These are phyloP conservation scores for Penicillium coprophilum DNA, from an alignment of 495 filamentous ascomycete species.

Conservation along the genomic window DNA sequence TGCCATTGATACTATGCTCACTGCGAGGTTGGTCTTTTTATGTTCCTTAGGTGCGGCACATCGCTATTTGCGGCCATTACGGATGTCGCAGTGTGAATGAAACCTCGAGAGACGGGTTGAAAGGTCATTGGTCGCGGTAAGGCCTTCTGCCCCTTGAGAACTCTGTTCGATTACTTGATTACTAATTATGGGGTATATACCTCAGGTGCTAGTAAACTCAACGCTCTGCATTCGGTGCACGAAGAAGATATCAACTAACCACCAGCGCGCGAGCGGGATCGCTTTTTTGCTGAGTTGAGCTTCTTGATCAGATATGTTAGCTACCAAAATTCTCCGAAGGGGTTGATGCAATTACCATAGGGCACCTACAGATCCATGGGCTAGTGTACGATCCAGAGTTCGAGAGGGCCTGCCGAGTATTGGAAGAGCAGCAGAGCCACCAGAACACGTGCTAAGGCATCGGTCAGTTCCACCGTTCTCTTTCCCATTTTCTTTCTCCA, in stretches of 20 bases:
- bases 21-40: slow-evolving; percentile 4
- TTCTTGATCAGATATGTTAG: slow-evolving; percentile 24
- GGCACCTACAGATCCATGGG: slow-evolving; percentile 21
- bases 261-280: slow-evolving; percentile 14
- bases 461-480: background rate
- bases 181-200: background rate
- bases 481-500: background rate
- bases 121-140: slow-evolving; percentile 27
- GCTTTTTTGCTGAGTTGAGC: slow-evolving; percentile 27
- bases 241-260: slow-evolving; percentile 19
- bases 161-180: background rate
- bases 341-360: slow-evolving; percentile 12
- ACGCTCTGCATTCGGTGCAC: slow-evolving; percentile 15
- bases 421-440: background rate
- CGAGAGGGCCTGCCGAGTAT: slow-evolving; percentile 9
- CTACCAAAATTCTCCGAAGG: slow-evolving; percentile 21
- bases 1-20: background rate
- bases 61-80: slow-evolving; percentile 47
- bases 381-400: slow-evolving; percentile 23
- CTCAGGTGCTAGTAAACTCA: too few species aligned
- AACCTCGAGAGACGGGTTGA: slow-evolving; percentile 18
- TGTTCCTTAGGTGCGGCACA: slow-evolving; percentile 38
- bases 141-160: background rate
- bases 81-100: slow-evolving; percentile 40
- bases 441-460: background rate